Evolutionary conservation across 192 early-diverging fungal species (phyloP).

Genomic region (Diversispora eburnea): DNA sequence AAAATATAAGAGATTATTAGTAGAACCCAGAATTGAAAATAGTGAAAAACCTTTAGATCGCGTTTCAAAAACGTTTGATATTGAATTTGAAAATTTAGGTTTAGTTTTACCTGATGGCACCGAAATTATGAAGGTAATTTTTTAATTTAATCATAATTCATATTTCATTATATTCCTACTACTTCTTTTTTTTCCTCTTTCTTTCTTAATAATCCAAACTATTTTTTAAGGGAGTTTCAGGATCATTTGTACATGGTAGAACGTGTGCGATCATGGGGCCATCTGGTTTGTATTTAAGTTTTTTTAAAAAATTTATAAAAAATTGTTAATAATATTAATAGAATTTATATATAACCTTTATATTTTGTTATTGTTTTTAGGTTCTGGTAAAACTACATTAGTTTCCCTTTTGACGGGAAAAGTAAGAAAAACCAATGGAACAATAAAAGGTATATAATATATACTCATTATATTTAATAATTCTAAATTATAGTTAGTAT

Average conservation of each 20-base stretch:
- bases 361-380: slow-evolving; percentile 7
- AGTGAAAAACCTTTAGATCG: slow-evolving; percentile 32
- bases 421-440: slow-evolving; percentile 47
- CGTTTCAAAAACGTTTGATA: slow-evolving; percentile 49
- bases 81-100: slow-evolving; percentile 47
- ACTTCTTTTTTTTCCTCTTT: neutral
- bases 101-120: slow-evolving; percentile 39
- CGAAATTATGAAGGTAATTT: slow-evolving; percentile 47
- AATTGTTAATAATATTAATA: neutral
- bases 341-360: neutral
- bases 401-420: slow-evolving; percentile 64
- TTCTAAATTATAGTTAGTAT: neutral
- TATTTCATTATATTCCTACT: neutral
- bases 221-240: slow-evolving; percentile 48
- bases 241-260: slow-evolving; percentile 48
- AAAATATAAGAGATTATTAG: slow-evolving; percentile 27
- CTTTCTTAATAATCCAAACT: neutral
- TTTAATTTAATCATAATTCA: neutral
- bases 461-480: neutral
- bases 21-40: slow-evolving; percentile 1
- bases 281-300: slow-evolving; percentile 21
- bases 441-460: slow-evolving; percentile 33
- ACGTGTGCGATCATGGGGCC: slow-evolving; percentile 61
- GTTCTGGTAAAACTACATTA: slow-evolving; percentile 60
- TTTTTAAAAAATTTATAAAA: neutral